A percentile compares a stretch with the other conserved stretches of the same genome.
Conservation (phyloP, 2,329 filamentous ascomycete genomes). For the Scedosporium apiospermum region DNA sequence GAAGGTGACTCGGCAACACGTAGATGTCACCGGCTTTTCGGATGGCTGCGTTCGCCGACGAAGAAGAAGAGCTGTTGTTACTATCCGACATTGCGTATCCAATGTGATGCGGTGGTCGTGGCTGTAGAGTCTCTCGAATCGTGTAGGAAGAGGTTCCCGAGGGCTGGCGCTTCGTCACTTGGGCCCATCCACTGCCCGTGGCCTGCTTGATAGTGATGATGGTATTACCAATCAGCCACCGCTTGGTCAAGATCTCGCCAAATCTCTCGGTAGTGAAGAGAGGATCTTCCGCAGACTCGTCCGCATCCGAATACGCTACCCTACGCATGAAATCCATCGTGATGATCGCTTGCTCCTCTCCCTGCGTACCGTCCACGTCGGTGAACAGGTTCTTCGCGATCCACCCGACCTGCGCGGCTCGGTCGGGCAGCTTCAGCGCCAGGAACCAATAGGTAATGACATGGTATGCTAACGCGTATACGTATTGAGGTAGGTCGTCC, state of each 20-base stretch:
- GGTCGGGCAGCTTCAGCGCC: constrained; percentile 73
- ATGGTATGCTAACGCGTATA: constrained; percentile 88
- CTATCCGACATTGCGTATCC: constrained; percentile 22
- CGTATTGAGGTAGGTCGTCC: constrained; percentile 83
- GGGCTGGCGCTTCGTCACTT: constrained; percentile 62
- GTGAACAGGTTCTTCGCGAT: constrained; percentile 80
- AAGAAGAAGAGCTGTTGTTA: not conserved
- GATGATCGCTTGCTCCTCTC: constrained; percentile 88
- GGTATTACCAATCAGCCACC: constrained; percentile 65
- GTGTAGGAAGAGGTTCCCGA: constrained; percentile 55
- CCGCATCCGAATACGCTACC: constrained; percentile 74
- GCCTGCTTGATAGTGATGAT: constrained; percentile 68
- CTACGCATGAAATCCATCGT: constrained; percentile 93
- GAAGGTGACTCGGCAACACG: constrained; percentile 63
- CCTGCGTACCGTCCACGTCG: constrained; percentile 59
- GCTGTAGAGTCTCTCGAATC: constrained; percentile 49
- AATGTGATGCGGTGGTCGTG: constrained; percentile 47
- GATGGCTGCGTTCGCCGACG: constrained; percentile 31
- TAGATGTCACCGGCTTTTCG: constrained; percentile 32
- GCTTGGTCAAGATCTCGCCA: constrained; percentile 56
- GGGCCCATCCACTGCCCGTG: constrained; percentile 54
- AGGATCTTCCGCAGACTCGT: constrained; percentile 60
- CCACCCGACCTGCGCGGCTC: constrained; percentile 77
- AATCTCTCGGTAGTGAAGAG: constrained; percentile 56
- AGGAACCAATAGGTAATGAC: constrained; percentile 97